These are phyloP conservation scores for Zychaea mexicana DNA, from an alignment of 371 early-diverging fungal genomes.

Conservation along the genomic window DNA sequence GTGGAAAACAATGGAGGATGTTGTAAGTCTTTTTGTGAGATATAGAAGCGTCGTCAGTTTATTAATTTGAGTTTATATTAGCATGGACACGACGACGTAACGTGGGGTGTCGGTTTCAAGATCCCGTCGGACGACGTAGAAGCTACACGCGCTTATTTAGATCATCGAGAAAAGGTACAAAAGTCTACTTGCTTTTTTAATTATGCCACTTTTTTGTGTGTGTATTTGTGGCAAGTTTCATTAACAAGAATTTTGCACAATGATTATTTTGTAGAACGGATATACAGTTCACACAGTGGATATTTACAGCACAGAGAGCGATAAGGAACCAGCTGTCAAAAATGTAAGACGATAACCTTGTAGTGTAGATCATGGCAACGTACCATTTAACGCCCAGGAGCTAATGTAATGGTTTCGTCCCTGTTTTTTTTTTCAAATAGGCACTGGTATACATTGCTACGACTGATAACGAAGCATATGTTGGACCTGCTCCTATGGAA, in stretches of 20 bases:
- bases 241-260: neutral
- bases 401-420: no score
- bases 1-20: constrained; percentile 51
- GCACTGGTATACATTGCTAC: constrained; percentile 87
- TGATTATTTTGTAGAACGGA: constrained; percentile 57
- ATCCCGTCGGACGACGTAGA: constrained; percentile 33
- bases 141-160: constrained; percentile 22
- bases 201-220: neutral
- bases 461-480: constrained; percentile 79
- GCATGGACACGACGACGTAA: constrained; percentile 66
- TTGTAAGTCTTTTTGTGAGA: constrained; percentile 25
- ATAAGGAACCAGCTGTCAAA: constrained; percentile 48
- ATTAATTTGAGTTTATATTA: constrained; percentile 8
- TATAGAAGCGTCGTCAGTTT: neutral
- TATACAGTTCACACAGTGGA: constrained; percentile 75
- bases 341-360: constrained; percentile 33
- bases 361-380: neutral
- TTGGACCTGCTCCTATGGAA: constrained; percentile 75
- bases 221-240: neutral
- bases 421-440: constrained; percentile 21
- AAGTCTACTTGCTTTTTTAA: neutral
- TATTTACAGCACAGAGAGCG: constrained; percentile 56
- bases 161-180: constrained; percentile 76
- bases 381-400: no score
- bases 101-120: constrained; percentile 90